Percentiles rank a stretch among this genome's conserved stretches.
Evolutionary conservation across 768 basidiomycete genomes (phyloP).

Genomic region (Lyophyllum semitale): DNA sequence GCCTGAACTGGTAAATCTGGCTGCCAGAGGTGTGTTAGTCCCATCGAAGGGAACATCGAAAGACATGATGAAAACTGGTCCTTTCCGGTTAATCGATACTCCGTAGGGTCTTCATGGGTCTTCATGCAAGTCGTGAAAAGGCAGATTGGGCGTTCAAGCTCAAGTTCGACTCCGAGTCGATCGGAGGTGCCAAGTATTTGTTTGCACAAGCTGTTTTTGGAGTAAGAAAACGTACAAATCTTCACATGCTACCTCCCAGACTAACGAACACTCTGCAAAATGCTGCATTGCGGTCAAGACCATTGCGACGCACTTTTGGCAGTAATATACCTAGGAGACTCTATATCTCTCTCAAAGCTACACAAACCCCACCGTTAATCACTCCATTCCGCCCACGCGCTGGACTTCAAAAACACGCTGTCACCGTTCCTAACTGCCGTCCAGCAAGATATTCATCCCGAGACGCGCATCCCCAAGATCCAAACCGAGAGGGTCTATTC

Average conservation of each 20-base stretch:
- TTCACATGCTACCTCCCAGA: background rate
- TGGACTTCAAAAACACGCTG: background rate
- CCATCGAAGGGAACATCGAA: background rate
- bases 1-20: too few species aligned
- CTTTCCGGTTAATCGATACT: too few species aligned
- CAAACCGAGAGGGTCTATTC: slow-evolving; percentile 64
- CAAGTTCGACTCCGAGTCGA: too few species aligned
- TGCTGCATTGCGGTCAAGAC: background rate
- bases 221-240: background rate
- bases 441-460: slow-evolving; percentile 2
- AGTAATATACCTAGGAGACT: too few species aligned
- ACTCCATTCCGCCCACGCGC: background rate
- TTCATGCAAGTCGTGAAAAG: background rate
- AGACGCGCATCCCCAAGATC: slow-evolving; percentile 37
- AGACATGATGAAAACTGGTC: too few species aligned
- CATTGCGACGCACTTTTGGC: background rate
- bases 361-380: background rate
- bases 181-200: too few species aligned
- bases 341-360: background rate
- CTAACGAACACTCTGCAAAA: background rate
- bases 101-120: too few species aligned
- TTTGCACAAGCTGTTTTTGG: background rate
- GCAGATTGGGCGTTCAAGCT: too few species aligned
- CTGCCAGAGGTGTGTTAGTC: too few species aligned
- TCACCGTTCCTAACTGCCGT: background rate